These are phyloP conservation scores for Xylaria digitata DNA, from an alignment of 2,329 filamentous ascomycete species.

Conservation along the genomic window DNA sequence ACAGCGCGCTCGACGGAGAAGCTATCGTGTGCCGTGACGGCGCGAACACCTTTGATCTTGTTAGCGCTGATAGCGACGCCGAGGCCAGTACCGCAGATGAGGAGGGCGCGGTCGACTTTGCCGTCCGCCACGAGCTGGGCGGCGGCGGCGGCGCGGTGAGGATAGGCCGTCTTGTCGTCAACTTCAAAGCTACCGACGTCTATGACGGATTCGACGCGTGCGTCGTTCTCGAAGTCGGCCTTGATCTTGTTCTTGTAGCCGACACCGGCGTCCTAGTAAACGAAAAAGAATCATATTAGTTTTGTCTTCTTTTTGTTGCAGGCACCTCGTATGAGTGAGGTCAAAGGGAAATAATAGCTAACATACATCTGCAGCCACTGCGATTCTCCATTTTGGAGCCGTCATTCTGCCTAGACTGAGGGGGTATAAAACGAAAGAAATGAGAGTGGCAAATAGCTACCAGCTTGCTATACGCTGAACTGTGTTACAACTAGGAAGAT, in stretches of 20 bases:
- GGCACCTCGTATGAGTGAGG: not conserved
- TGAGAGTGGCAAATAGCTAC: not conserved
- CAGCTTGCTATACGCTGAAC: not conserved
- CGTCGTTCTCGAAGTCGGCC: constrained; percentile 73
- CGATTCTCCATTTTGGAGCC: constrained; percentile 63
- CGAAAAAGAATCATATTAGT: constrained; percentile 5
- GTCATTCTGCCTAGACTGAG: constrained; percentile 51
- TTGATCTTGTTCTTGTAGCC: constrained; percentile 84
- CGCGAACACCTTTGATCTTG: constrained; percentile 84
- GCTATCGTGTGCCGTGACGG: constrained; percentile 89
- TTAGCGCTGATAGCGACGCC: constrained; percentile 91
- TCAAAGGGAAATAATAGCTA: not conserved
- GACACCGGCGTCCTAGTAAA: constrained; percentile 73
- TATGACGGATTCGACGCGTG: constrained; percentile 73
- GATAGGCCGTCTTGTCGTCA: constrained; percentile 83
- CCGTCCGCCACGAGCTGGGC: constrained; percentile 71
- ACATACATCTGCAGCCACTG: constrained; percentile 64
- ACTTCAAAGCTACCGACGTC: constrained; percentile 78
- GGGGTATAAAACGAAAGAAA: not conserved
- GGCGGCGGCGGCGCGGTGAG: constrained; percentile 79
- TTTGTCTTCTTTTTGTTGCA: not conserved
- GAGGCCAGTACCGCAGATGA: constrained; percentile 88
- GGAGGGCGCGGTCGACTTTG: constrained; percentile 78
- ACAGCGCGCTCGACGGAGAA: constrained; percentile 85
- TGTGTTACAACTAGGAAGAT: not conserved